Conservation (phyloP, 768 basidiomycete species). For the Epithele typhae region DNA sequence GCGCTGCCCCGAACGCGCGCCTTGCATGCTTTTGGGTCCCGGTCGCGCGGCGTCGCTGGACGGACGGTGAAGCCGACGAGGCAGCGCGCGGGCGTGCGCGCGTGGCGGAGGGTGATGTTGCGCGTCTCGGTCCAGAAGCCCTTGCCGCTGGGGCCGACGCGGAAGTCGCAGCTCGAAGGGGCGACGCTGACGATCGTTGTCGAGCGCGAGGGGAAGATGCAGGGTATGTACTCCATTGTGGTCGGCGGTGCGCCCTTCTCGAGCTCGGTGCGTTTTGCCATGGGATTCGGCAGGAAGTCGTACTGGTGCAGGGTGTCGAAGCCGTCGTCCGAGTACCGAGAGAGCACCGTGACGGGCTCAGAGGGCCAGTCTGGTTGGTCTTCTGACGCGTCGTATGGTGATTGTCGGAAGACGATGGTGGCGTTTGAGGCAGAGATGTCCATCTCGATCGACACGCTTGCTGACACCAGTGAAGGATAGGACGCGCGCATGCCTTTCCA, state of each 20-base stretch:
- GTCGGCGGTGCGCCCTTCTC: background rate
- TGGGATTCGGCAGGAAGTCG: conserved; percentile 25
- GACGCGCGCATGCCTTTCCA: conserved; percentile 14
- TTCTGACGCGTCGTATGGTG: conserved; percentile 9
- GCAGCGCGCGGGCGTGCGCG: conserved; percentile 27
- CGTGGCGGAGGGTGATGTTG: conserved; percentile 25
- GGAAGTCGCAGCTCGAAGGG: conserved; percentile 26
- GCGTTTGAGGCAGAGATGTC: conserved; percentile 23
- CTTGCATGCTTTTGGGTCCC: background rate
- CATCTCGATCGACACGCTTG: conserved; percentile 15
- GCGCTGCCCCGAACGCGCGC: no score
- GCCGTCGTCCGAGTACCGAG: conserved; percentile 21
- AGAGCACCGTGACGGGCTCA: conserved; percentile 29
- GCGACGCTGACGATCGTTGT: conserved; percentile 22
- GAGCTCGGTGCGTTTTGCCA: background rate
- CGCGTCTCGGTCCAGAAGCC: conserved; percentile 34
- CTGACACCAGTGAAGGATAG: background rate
- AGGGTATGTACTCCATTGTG: conserved; percentile 17
- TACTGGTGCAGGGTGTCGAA: conserved; percentile 25
- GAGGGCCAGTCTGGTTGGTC: conserved; percentile 26
- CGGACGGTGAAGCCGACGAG: conserved; percentile 29
- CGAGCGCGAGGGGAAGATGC: conserved; percentile 21
- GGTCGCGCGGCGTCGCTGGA: conserved; percentile 2
- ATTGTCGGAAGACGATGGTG: conserved; percentile 21
- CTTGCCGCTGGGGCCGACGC: conserved; percentile 27